Evolutionary conservation across 495 filamentous ascomycete species (phyloP).

Genomic region (Trichoderma parareesei): DNA sequence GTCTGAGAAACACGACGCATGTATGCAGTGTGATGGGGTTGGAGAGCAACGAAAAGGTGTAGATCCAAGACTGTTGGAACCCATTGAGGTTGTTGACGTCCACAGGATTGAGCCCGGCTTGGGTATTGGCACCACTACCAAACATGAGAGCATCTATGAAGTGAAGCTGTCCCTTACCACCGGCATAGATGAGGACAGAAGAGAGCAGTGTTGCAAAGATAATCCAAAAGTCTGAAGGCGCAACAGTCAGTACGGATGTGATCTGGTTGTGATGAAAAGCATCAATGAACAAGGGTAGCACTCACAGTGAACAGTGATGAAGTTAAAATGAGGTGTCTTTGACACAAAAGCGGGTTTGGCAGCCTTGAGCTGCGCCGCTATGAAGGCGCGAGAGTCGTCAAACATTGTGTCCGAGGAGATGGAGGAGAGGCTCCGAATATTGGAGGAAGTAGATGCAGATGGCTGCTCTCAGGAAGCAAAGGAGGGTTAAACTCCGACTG

Average conservation of each 20-base stretch:
- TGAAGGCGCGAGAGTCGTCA: neutral
- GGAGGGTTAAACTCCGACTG: neutral
- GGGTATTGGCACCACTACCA: slow-evolving; percentile 68
- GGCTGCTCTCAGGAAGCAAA: neutral
- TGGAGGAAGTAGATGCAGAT: neutral
- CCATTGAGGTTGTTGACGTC: slow-evolving; percentile 66
- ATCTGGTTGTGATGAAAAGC: neutral
- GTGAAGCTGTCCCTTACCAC: slow-evolving; percentile 41
- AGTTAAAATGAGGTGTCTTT: slow-evolving; percentile 62
- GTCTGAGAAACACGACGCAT: slow-evolving; percentile 77
- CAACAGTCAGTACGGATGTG: slow-evolving; percentile 10
- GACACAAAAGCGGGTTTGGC: slow-evolving; percentile 17
- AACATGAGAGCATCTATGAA: slow-evolving; percentile 93
- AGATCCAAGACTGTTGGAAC: slow-evolving; percentile 73
- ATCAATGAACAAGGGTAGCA: slow-evolving; percentile 6
- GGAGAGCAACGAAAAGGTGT: slow-evolving; percentile 59
- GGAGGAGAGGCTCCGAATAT: neutral
- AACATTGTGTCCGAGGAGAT: neutral
- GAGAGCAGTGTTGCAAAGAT: slow-evolving; percentile 58
- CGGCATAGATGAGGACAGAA: slow-evolving; percentile 67
- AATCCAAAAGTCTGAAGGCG: slow-evolving; percentile 62
- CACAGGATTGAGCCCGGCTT: slow-evolving; percentile 86
- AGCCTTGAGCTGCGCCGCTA: slow-evolving; percentile 2
- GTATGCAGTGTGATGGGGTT: slow-evolving; percentile 90
- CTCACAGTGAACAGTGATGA: slow-evolving; percentile 77